phyloP scores from a whole-genome alignment of 352 stramenopile genomes.

The Thalassiosira delicatula region DNA sequence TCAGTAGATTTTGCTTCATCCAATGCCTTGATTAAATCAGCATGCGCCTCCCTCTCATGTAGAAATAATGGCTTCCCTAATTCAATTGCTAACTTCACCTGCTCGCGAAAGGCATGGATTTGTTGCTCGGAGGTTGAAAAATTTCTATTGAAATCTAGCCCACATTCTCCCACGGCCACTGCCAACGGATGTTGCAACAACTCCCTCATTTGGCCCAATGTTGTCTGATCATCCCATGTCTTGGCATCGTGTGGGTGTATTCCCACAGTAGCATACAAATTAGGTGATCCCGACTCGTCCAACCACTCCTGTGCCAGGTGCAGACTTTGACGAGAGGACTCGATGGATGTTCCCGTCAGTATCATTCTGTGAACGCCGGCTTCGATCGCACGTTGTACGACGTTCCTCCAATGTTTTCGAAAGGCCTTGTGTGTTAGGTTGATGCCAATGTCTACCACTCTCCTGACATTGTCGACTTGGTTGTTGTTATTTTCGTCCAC shows the following conservation, averaged over 20 bases:
- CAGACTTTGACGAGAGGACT: too few species aligned
- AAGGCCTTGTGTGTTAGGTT: constrained; percentile 68
- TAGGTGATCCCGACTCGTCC: too few species aligned
- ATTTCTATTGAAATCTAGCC: constrained; percentile 80
- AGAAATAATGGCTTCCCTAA: constrained; percentile 73
- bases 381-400: too few species aligned
- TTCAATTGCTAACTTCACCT: constrained; percentile 62
- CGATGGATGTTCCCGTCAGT: too few species aligned
- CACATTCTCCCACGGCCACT: constrained; percentile 76
- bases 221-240: too few species aligned
- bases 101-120: constrained; percentile 71
- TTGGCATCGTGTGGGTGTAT: too few species aligned
- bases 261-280: too few species aligned
- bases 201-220: constrained; percentile 45
- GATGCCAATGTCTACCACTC: constrained; percentile 56
- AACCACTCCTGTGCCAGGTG: too few species aligned
- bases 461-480: constrained; percentile 3
- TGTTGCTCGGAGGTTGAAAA: constrained; percentile 69
- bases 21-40: constrained; percentile 85
- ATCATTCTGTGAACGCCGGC: too few species aligned
- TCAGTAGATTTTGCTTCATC: constrained; percentile 75
- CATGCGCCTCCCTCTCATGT: constrained; percentile 81
- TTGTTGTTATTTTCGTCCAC: too few species aligned
- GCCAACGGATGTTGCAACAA: constrained; percentile 54
- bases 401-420: constrained; percentile 63